These are phyloP conservation scores for Capsicum pubescens DNA, from an alignment of 257 asterid genomes.

Conservation along the genomic window DNA sequence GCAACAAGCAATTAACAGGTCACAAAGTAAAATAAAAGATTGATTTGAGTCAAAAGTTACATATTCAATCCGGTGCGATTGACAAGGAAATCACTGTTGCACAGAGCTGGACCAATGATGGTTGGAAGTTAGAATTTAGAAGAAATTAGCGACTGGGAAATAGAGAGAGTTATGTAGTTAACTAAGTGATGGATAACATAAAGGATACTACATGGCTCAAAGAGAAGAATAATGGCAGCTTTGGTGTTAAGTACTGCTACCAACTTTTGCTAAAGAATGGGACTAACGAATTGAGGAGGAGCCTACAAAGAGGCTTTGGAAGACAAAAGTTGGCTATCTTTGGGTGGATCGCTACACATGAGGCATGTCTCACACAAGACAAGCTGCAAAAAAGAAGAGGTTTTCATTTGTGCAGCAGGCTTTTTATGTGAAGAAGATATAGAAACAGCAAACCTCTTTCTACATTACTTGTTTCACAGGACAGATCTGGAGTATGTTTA, in stretches of 20 bases:
- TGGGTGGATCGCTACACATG: constrained; percentile 12
- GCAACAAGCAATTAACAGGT: constrained; percentile 12
- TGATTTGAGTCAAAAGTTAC: background rate
- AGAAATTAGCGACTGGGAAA: background rate
- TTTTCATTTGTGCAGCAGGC: background rate
- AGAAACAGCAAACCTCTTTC: no score
- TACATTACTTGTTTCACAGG: constrained; percentile 16
- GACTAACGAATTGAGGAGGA: background rate
- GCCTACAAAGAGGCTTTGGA: background rate
- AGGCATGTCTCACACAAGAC: constrained; percentile 14
- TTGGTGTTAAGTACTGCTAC: background rate
- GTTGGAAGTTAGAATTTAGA: background rate
- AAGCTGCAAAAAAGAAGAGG: background rate
- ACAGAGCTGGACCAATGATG: constrained; percentile 11
- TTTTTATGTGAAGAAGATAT: background rate
- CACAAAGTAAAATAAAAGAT: background rate
- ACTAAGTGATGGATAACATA: background rate
- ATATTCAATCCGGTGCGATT: background rate
- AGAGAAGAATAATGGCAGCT: constrained; percentile 19
- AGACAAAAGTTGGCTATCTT: background rate
- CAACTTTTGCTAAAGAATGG: constrained; percentile 17
- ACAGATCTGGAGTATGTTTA: background rate
- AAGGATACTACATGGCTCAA: constrained; percentile 14
- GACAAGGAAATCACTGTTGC: background rate
- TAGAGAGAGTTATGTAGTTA: background rate